These are phyloP conservation scores for Circinella minor DNA, from an alignment of 371 early-diverging fungal genomes.

Conservation along the genomic window DNA sequence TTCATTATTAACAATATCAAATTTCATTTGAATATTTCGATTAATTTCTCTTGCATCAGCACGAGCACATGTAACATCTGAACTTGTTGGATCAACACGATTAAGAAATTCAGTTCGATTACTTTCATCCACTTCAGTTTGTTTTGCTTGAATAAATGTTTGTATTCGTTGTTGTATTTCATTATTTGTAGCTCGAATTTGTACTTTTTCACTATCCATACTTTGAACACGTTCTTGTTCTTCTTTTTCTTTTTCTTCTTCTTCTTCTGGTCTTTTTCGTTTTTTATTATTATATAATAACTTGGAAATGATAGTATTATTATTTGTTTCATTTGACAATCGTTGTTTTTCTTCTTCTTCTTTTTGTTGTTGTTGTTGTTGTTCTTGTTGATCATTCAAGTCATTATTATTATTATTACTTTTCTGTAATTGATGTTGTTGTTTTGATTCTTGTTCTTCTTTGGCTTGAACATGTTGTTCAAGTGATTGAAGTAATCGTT, in stretches of 20 bases:
- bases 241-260: conserved; percentile 22
- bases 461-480: conserved; percentile 43
- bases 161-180: conserved; percentile 57
- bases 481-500: conserved; percentile 35
- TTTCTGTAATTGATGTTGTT: not conserved
- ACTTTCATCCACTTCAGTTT: conserved; percentile 70
- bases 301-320: not conserved
- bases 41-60: conserved; percentile 77
- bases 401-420: not conserved
- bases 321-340: not conserved
- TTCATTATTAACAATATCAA: conserved; percentile 77
- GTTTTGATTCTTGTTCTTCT: not conserved
- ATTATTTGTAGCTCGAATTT: conserved; percentile 47
- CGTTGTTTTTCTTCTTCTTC: not conserved
- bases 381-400: not conserved
- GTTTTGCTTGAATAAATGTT: conserved; percentile 64
- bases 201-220: conserved; percentile 48
- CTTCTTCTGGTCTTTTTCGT: conserved; percentile 20
- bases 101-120: conserved; percentile 72
- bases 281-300: conserved; percentile 18
- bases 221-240: conserved; percentile 34
- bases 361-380: not conserved
- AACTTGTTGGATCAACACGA: conserved; percentile 44
- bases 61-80: conserved; percentile 65
- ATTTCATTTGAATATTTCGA: conserved; percentile 82